Conservation (phyloP, 2,329 filamentous ascomycete species). For the Pseudogymnoascus sp. region DNA sequence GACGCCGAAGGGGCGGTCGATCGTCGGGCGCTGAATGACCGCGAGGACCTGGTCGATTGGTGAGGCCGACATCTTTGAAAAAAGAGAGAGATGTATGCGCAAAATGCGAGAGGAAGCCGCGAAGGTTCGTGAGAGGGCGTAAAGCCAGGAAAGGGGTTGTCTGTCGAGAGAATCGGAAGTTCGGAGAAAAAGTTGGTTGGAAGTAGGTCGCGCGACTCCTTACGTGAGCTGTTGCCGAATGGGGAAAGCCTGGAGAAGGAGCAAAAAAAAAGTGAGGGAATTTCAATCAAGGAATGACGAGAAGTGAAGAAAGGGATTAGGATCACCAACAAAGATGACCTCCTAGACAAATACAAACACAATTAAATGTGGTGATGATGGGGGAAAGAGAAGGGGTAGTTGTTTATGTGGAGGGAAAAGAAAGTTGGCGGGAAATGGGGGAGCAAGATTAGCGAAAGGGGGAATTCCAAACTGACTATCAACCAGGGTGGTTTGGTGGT, state of each 20-base stretch:
- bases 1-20: constrained; percentile 88
- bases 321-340: constrained; percentile 17
- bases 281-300: constrained; percentile 36
- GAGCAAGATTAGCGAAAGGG: constrained; percentile 8
- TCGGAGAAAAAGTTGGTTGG: constrained; percentile 10
- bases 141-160: constrained; percentile 12
- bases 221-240: constrained; percentile 8
- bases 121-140: constrained; percentile 9
- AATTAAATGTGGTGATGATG: constrained; percentile 21
- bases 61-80: constrained; percentile 12
- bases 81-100: not conserved
- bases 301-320: constrained; percentile 17
- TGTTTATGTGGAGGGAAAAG: constrained; percentile 29
- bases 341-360: constrained; percentile 15
- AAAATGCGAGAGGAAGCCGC: not conserved
- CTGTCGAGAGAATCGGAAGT: constrained; percentile 12
- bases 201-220: constrained; percentile 11
- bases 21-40: constrained; percentile 62
- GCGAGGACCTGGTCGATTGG: constrained; percentile 33
- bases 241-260: constrained; percentile 8
- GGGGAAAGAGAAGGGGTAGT: constrained; percentile 21
- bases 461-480: not conserved
- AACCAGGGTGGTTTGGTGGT: not conserved
- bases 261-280: constrained; percentile 13
- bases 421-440: constrained; percentile 10